phyloP scores from a whole-genome alignment of 1,284 basidiomycete genomes.

The Trichosporon coremiiforme region DNA sequence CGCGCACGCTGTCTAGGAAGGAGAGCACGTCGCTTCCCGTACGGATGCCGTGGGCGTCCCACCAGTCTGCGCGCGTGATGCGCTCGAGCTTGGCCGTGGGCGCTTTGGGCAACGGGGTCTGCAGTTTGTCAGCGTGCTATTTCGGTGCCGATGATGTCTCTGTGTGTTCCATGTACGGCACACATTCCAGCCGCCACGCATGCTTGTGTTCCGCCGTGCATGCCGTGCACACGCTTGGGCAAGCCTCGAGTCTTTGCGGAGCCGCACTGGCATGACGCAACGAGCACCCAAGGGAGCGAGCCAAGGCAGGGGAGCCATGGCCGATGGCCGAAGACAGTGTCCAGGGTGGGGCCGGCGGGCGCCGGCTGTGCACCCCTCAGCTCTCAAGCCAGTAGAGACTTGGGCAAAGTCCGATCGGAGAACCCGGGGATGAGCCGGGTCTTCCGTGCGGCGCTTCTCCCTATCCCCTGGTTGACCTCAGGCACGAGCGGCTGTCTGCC shows the following conservation, averaged over 20 bases:
- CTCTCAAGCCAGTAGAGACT: background rate
- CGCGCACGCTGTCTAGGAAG: slow-evolving; percentile 19
- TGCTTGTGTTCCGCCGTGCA: no score
- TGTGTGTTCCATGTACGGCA: no score
- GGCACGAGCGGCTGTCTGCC: background rate
- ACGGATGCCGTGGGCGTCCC: slow-evolving; percentile 26
- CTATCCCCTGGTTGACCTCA: background rate
- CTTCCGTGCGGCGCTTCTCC: background rate
- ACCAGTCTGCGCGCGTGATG: slow-evolving; percentile 27
- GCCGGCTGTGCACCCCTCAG: background rate
- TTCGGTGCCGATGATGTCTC: no score
- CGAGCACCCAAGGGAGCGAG: no score
- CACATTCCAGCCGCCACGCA: background rate
- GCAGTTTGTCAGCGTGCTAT: background rate
- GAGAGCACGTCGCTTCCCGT: slow-evolving; percentile 21
- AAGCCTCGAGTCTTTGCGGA: no score
- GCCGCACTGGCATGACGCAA: no score
- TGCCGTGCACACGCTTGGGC: no score
- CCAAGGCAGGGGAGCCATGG: background rate
- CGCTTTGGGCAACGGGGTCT: slow-evolving; percentile 18
- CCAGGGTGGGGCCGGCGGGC: slow-evolving; percentile 1
- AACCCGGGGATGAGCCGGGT: background rate
- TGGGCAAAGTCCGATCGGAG: background rate
- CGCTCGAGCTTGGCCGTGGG: slow-evolving; percentile 30
- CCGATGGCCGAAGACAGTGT: background rate